phyloP scores from a whole-genome alignment of 2,329 filamentous ascomycete species.

The Nothophoma quercina region DNA sequence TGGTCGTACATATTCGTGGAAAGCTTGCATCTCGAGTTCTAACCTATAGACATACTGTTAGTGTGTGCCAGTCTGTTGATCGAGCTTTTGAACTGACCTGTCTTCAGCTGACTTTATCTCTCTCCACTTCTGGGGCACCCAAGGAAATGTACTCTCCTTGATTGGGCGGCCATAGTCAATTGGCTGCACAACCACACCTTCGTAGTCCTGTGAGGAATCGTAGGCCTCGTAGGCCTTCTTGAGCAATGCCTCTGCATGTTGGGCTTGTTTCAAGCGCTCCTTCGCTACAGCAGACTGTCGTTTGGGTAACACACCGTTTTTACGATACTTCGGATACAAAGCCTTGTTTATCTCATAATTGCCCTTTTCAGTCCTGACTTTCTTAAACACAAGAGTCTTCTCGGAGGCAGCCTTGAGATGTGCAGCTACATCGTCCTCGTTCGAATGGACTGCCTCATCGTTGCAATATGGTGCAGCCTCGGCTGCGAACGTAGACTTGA shows the following conservation, averaged over 20 bases:
- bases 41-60: constrained; percentile 26
- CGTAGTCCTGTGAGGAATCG: constrained; percentile 24
- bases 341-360: neutral
- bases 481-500: constrained; percentile 27
- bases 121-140: constrained; percentile 17
- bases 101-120: constrained; percentile 12
- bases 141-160: constrained; percentile 28
- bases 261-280: neutral
- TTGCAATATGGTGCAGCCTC: constrained; percentile 3
- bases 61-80: neutral
- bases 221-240: constrained; percentile 16
- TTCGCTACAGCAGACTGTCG: no score
- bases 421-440: neutral
- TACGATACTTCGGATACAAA: neutral
- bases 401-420: neutral
- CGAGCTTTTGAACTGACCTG: constrained; percentile 12
- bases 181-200: constrained; percentile 26
- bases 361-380: neutral
- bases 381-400: neutral
- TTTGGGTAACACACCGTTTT: no score
- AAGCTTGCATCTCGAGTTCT: constrained; percentile 35
- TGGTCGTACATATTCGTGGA: constrained; percentile 45
- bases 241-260: constrained; percentile 13
- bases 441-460: neutral
- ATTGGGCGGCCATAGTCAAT: constrained; percentile 1